phyloP scores from a whole-genome alignment of 2,329 filamentous ascomycete species.

The Xylaria sp. region DNA sequence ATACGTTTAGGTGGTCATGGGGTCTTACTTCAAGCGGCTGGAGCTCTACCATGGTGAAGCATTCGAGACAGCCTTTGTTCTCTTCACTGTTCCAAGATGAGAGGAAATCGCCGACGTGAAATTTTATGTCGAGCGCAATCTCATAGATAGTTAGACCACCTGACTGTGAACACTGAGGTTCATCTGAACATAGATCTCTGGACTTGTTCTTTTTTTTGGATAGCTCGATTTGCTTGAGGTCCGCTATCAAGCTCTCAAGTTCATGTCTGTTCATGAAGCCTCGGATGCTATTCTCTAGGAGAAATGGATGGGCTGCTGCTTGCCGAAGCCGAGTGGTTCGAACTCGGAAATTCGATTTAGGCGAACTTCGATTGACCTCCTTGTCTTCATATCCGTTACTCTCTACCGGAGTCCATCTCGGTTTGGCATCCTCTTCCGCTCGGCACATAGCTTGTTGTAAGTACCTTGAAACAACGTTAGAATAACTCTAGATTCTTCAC shows the following conservation, averaged over 20 bases:
- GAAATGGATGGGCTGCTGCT: constrained; percentile 32
- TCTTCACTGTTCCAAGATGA: background rate
- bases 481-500: background rate
- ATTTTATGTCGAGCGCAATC: constrained; percentile 13
- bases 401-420: background rate
- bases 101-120: background rate
- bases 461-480: constrained; percentile 19
- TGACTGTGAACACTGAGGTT: background rate
- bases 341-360: background rate
- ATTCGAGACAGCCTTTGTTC: constrained; percentile 11
- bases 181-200: background rate
- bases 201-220: background rate
- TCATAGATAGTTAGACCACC: background rate
- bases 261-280: constrained; percentile 4
- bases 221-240: constrained; percentile 7
- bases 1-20: background rate
- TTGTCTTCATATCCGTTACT: background rate
- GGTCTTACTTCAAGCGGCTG: constrained; percentile 7
- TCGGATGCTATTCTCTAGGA: constrained; percentile 16
- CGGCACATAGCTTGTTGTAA: constrained; percentile 3
- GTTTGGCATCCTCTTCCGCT: background rate
- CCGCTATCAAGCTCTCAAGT: background rate
- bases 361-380: background rate
- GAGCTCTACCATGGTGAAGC: background rate
- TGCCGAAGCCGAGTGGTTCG: constrained; percentile 27